These are phyloP conservation scores for Lepidopterella palustris DNA, from an alignment of 495 filamentous ascomycete genomes.

Conservation along the genomic window DNA sequence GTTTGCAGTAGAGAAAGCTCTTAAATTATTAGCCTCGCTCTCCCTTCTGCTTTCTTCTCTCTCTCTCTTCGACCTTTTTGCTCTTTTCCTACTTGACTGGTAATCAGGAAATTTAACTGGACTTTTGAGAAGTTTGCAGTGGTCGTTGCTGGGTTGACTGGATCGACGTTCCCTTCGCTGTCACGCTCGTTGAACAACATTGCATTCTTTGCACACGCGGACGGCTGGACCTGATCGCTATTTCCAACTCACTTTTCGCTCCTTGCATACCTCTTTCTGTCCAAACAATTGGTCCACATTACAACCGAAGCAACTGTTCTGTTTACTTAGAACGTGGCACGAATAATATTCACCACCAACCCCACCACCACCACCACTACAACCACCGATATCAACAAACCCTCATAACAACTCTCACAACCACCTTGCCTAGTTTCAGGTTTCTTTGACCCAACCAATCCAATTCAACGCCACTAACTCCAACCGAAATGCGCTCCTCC, in stretches of 20 bases:
- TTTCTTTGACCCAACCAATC: neutral
- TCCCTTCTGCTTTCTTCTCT: neutral
- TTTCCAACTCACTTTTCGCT: neutral
- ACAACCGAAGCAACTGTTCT: neutral
- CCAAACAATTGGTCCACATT: no score
- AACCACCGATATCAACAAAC: no score
- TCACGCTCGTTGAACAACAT: neutral
- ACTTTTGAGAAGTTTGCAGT: neutral
- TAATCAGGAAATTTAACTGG: neutral
- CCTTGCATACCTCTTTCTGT: no score
- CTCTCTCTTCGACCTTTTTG: neutral
- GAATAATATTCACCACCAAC: neutral
- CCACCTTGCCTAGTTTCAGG: no score
- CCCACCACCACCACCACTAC: neutral
- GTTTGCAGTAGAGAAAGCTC: neutral
- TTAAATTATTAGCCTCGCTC: neutral
- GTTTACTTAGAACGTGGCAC: neutral
- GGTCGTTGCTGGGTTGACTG: neutral
- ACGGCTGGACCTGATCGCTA: neutral
- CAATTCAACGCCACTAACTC: no score
- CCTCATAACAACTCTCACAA: conserved; percentile 1
- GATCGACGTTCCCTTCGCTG: conserved; percentile 2
- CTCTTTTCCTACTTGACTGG: neutral
- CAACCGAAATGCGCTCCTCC: conserved; percentile 20
- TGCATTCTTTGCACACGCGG: neutral